Conservation (phyloP, 2,329 filamentous ascomycete genomes). For the Aureobasidium sp. region DNA sequence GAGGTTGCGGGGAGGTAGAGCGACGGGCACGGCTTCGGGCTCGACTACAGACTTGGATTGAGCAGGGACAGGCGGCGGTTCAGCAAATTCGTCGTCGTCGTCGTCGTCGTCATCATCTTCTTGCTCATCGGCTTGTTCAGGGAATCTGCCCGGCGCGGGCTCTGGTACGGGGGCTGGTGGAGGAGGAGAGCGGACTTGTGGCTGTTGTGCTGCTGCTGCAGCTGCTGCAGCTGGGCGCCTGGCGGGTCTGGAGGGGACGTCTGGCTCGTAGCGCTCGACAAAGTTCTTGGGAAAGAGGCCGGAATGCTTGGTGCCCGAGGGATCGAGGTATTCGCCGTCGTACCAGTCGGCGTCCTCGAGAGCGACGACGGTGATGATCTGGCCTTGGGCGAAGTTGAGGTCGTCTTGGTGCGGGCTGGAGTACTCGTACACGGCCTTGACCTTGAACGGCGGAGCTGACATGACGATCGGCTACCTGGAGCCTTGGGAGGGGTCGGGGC, state of each 20-base stretch:
- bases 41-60: conserved; percentile 25
- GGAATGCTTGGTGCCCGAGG: conserved; percentile 64
- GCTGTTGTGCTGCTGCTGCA: too few species aligned
- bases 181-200: conserved; percentile 29
- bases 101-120: conserved; percentile 25
- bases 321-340: conserved; percentile 76
- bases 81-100: conserved; percentile 20
- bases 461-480: conserved; percentile 37
- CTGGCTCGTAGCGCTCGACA: conserved; percentile 91
- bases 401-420: conserved; percentile 89
- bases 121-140: conserved; percentile 32
- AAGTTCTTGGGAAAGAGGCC: conserved; percentile 96
- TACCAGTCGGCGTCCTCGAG: conserved; percentile 95
- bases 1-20: conserved; percentile 21
- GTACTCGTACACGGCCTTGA: conserved; percentile 95
- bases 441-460: conserved; percentile 71
- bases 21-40: conserved; percentile 31
- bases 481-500: neutral
- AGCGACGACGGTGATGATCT: conserved; percentile 89
- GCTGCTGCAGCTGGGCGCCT: conserved; percentile 69
- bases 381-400: conserved; percentile 74
- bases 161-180: conserved; percentile 31
- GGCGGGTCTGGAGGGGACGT: conserved; percentile 76
- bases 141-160: conserved; percentile 18
- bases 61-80: conserved; percentile 26